A percentile compares a stretch with the other conserved stretches of the same genome.
phyloP scores from a whole-genome alignment of 106 monocot genomes.

The Allium sativum region DNA sequence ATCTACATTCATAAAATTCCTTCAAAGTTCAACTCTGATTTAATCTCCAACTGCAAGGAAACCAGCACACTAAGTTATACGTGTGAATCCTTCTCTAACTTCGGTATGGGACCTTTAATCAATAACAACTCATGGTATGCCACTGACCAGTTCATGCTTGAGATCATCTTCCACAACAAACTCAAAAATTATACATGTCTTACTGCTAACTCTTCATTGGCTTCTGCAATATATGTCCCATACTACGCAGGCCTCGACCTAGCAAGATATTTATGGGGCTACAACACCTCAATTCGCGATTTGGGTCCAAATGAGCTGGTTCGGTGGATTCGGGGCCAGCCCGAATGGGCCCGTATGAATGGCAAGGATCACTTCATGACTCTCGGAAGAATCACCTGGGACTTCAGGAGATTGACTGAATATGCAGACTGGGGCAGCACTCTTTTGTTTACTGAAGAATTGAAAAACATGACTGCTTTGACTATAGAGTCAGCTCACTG shows the following conservation, averaged over 20 bases:
- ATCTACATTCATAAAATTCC: no score
- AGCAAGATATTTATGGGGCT: conserved; percentile 51
- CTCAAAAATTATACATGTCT: conserved; percentile 54
- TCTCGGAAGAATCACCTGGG: conserved; percentile 26
- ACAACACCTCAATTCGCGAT: conserved; percentile 26
- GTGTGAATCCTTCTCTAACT: no score
- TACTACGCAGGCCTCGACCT: conserved; percentile 87
- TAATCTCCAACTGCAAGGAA: no score
- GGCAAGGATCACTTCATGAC: conserved; percentile 22
- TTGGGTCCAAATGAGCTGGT: conserved; percentile 5
- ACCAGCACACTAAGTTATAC: no score
- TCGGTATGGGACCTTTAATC: no score
- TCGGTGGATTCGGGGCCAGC: conserved; percentile 13
- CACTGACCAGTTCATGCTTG: conserved; percentile 84
- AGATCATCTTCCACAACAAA: conserved; percentile 70
- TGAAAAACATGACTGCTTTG: conserved; percentile 70
- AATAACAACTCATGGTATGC: conserved; percentile 59
- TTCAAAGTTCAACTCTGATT: no score
- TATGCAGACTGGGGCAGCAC: conserved; percentile 54
- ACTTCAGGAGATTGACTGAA: conserved; percentile 12
- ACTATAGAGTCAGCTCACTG: conserved; percentile 68
- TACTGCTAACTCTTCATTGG: conserved; percentile 32
- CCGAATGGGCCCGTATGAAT: conserved; percentile 9
- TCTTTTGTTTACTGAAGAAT: conserved; percentile 57
- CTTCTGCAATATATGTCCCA: conserved; percentile 75